These are phyloP conservation scores for Lyophyllum semitale DNA, from an alignment of 768 basidiomycete genomes.

Conservation along the genomic window DNA sequence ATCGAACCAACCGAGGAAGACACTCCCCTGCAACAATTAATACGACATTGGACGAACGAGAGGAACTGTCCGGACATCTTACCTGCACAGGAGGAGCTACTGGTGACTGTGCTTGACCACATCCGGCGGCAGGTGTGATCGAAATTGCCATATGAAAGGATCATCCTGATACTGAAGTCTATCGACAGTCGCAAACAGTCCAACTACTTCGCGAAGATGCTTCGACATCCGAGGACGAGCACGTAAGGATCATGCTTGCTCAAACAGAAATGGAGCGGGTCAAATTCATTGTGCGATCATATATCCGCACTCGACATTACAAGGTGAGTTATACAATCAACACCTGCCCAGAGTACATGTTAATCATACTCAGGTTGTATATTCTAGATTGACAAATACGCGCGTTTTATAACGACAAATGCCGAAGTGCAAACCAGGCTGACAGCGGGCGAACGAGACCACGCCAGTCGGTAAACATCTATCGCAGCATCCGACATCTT, in stretches of 20 bases:
- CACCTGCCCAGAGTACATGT: constrained; percentile 7
- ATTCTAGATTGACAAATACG: constrained; percentile 82
- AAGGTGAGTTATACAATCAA: constrained; percentile 56
- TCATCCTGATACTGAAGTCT: neutral
- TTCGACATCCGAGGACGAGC: constrained; percentile 87
- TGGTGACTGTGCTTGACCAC: constrained; percentile 70
- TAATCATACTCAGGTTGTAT: constrained; percentile 22
- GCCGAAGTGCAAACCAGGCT: constrained; percentile 75
- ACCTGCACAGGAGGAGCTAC: constrained; percentile 67
- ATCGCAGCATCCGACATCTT: neutral
- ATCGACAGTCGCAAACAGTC: constrained; percentile 71
- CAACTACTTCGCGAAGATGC: constrained; percentile 79
- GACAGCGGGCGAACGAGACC: constrained; percentile 79
- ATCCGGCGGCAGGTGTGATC: constrained; percentile 72
- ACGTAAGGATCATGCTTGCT: constrained; percentile 89
- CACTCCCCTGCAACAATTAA: constrained; percentile 68
- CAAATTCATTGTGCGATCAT: constrained; percentile 89
- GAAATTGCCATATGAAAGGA: neutral
- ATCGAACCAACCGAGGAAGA: constrained; percentile 34
- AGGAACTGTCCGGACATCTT: constrained; percentile 80
- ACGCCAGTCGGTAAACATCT: constrained; percentile 66
- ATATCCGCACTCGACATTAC: constrained; percentile 80
- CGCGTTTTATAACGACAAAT: constrained; percentile 73
- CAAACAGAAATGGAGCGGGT: constrained; percentile 94
- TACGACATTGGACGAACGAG: constrained; percentile 86